phyloP scores from a whole-genome alignment of 805 yeast genomes.

The Maudiozyma saulgeensis region DNA sequence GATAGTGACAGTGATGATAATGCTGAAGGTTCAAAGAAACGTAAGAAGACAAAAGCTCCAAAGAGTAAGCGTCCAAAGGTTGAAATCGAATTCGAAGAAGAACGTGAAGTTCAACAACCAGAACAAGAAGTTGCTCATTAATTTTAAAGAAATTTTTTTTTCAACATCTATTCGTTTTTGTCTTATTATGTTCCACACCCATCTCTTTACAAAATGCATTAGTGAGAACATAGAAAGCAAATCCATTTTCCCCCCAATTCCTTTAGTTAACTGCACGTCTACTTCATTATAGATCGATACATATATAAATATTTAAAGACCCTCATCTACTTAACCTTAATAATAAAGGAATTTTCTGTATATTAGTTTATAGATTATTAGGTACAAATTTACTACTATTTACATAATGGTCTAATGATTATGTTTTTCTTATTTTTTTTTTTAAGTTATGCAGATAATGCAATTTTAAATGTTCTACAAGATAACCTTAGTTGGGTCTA shows the following conservation, averaged over 20 bases:
- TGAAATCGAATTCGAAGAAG: conserved; percentile 80
- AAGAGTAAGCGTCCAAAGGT: conserved; percentile 57
- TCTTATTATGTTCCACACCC: too few species aligned
- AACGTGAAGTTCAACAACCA: conserved; percentile 31
- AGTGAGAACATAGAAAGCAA: too few species aligned
- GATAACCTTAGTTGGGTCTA: conserved; percentile 32
- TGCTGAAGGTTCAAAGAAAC: conserved; percentile 31
- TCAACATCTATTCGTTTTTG: too few species aligned
- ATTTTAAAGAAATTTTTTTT: background rate
- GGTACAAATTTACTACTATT: background rate
- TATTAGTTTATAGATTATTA: background rate
- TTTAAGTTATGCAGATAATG: background rate
- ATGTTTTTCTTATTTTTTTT: background rate
- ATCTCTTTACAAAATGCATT: too few species aligned
- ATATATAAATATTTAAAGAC: background rate
- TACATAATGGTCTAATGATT: background rate
- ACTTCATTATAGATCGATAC: background rate
- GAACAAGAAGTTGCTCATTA: conserved; percentile 24
- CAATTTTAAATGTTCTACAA: conserved; percentile 10
- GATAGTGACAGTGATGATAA: conserved; percentile 34
- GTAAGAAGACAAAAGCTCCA: conserved; percentile 29
- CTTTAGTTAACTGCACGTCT: background rate
- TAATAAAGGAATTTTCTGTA: background rate
- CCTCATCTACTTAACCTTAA: background rate
- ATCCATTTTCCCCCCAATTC: background rate